phyloP scores from a whole-genome alignment of 495 filamentous ascomycete species.

The Letharia columbiana region DNA sequence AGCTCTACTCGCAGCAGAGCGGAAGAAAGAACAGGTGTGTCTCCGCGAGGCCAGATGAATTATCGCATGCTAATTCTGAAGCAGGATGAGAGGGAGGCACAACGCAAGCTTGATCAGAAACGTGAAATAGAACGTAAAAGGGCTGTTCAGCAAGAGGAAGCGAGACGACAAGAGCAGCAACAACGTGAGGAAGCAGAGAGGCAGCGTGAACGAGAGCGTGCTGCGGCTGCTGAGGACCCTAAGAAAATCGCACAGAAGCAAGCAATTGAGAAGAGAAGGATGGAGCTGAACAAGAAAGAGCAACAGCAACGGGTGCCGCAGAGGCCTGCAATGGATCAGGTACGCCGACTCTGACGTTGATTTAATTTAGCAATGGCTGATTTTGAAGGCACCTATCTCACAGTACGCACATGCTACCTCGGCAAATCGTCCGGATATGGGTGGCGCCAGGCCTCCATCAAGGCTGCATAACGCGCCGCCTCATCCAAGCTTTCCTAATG shows the following conservation, averaged over 20 bases:
- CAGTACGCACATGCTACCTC: constrained; percentile 38
- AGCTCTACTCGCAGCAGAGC: constrained; percentile 56
- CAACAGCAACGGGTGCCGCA: constrained; percentile 43
- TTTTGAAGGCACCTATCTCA: constrained; percentile 28
- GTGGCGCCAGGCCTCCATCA: constrained; percentile 43
- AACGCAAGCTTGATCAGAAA: constrained; percentile 71
- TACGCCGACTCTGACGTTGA: constrained; percentile 20
- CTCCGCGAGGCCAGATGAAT: not conserved
- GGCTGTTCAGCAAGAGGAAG: constrained; percentile 46
- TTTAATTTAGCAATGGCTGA: constrained; percentile 12
- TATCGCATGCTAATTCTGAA: not conserved
- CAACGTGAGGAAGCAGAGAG: constrained; percentile 37
- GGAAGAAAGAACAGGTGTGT: constrained; percentile 58
- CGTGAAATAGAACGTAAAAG: constrained; percentile 69
- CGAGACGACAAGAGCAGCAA: constrained; percentile 40
- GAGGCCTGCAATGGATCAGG: constrained; percentile 33
- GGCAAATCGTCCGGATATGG: constrained; percentile 41
- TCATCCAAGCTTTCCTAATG: constrained; percentile 36
- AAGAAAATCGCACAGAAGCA: constrained; percentile 63
- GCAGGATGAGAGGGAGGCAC: constrained; percentile 63
- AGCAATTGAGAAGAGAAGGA: constrained; percentile 54
- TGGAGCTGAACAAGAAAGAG: constrained; percentile 55
- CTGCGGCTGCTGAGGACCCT: constrained; percentile 42
- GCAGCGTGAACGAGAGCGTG: constrained; percentile 38
- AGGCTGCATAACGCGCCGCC: constrained; percentile 47